A percentile compares a stretch with the other conserved stretches of the same genome.
Evolutionary conservation across 495 filamentous ascomycete genomes (phyloP).

Genomic region (Aspergillus nanangensis): DNA sequence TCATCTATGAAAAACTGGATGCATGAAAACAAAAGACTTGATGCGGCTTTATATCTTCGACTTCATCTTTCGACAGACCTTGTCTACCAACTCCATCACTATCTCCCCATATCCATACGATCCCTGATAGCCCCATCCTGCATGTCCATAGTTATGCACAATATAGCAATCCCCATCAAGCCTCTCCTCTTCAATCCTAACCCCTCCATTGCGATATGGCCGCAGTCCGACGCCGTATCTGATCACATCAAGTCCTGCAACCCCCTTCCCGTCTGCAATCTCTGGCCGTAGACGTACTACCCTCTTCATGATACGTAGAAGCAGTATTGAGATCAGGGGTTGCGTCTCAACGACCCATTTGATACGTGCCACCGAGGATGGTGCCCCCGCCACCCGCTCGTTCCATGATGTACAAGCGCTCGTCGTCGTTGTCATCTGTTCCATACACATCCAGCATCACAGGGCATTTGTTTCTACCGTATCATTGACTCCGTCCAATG

Average conservation of each 20-base stretch:
- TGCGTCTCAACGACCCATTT: slow-evolving; percentile 70
- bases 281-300: slow-evolving; percentile 62
- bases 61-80: too few species aligned
- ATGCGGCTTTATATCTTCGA: slow-evolving; percentile 8
- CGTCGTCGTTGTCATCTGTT: slow-evolving; percentile 68
- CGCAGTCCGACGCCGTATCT: slow-evolving; percentile 78
- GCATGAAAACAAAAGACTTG: background rate
- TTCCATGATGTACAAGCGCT: slow-evolving; percentile 75
- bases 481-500: slow-evolving; percentile 79
- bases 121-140: slow-evolving; percentile 63
- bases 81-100: too few species aligned
- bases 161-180: slow-evolving; percentile 59
- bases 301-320: slow-evolving; percentile 77
- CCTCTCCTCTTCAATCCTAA: slow-evolving; percentile 70
- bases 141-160: slow-evolving; percentile 88
- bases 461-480: too few species aligned
- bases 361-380: slow-evolving; percentile 77
- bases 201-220: slow-evolving; percentile 64
- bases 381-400: slow-evolving; percentile 69
- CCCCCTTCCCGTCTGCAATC: slow-evolving; percentile 58
- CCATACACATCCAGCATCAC: slow-evolving; percentile 63
- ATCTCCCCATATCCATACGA: slow-evolving; percentile 80
- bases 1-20: background rate
- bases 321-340: slow-evolving; percentile 70
- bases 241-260: slow-evolving; percentile 68